Percentiles rank a stretch among this genome's conserved stretches.
These are phyloP conservation scores for Monilinia laxa DNA, from an alignment of 2,329 filamentous ascomycete species.

Conservation along the genomic window DNA sequence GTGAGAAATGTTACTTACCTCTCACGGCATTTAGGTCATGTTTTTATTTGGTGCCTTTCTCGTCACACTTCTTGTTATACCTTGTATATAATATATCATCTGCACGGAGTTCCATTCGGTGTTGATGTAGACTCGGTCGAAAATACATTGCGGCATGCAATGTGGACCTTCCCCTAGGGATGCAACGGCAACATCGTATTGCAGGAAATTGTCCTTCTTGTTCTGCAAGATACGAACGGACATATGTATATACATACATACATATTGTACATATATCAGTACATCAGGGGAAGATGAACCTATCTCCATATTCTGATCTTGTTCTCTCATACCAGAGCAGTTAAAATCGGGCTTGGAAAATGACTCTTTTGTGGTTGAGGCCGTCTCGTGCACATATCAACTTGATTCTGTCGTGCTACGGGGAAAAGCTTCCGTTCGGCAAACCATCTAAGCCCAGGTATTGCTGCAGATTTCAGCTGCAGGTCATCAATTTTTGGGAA, in stretches of 20 bases:
- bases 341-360: constrained; percentile 9
- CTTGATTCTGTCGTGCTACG: constrained; percentile 24
- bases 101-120: constrained; percentile 12
- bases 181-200: constrained; percentile 21
- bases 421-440: constrained; percentile 23
- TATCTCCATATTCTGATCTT: background rate
- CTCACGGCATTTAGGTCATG: constrained; percentile 22
- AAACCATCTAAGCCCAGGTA: constrained; percentile 13
- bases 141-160: constrained; percentile 9
- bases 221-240: constrained; percentile 15
- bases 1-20: constrained; percentile 23
- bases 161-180: constrained; percentile 13
- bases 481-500: constrained; percentile 24
- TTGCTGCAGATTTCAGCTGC: constrained; percentile 24
- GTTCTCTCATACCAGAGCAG: constrained; percentile 11
- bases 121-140: constrained; percentile 11
- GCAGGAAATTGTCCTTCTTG: constrained; percentile 10
- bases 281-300: background rate
- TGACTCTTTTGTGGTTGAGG: constrained; percentile 14
- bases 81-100: constrained; percentile 10
- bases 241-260: constrained; percentile 16
- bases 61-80: constrained; percentile 15
- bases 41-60: constrained; percentile 15
- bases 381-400: constrained; percentile 18
- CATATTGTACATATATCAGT: constrained; percentile 14